phyloP scores from a whole-genome alignment of 2,329 filamentous ascomycete species.

The Nannizziopsis arthrosporioides region DNA sequence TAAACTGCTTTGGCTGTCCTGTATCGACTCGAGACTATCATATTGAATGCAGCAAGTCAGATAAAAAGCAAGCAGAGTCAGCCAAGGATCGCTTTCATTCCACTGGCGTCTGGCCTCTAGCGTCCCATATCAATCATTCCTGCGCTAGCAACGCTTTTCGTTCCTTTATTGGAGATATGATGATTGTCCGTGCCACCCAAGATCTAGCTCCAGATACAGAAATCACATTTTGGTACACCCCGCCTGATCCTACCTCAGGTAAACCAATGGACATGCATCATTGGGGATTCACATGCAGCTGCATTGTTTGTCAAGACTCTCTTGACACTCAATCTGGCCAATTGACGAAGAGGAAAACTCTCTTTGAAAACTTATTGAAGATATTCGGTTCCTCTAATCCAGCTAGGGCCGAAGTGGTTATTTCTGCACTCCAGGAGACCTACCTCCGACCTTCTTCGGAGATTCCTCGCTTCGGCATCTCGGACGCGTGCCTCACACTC shows the following conservation, averaged over 20 bases:
- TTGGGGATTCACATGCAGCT: too few species aligned
- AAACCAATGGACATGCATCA: too few species aligned
- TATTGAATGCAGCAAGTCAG: too few species aligned
- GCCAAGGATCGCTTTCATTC: background rate
- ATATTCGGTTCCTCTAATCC: background rate
- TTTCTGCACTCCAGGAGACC: conserved; percentile 16
- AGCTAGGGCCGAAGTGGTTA: conserved; percentile 12
- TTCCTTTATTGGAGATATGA: conserved; percentile 45
- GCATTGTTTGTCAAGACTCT: too few species aligned
- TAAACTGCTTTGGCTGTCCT: too few species aligned
- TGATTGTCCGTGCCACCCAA: conserved; percentile 38
- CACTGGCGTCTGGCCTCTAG: conserved; percentile 39
- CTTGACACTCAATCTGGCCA: too few species aligned
- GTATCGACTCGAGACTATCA: too few species aligned
- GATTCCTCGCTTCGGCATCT: background rate
- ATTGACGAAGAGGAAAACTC: too few species aligned
- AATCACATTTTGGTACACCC: conserved; percentile 34
- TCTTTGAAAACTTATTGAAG: too few species aligned
- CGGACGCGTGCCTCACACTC: too few species aligned
- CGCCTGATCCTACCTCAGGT: conserved; percentile 7
- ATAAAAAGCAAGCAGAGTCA: background rate
- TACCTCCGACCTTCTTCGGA: conserved; percentile 17
- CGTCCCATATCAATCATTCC: conserved; percentile 44
- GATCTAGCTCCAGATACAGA: conserved; percentile 38
- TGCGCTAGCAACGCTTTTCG: conserved; percentile 39